Percentiles rank a stretch among this genome's conserved stretches.
These are phyloP conservation scores for Penicillium macrosclerotiorum DNA, from an alignment of 495 filamentous ascomycete genomes.

Conservation along the genomic window DNA sequence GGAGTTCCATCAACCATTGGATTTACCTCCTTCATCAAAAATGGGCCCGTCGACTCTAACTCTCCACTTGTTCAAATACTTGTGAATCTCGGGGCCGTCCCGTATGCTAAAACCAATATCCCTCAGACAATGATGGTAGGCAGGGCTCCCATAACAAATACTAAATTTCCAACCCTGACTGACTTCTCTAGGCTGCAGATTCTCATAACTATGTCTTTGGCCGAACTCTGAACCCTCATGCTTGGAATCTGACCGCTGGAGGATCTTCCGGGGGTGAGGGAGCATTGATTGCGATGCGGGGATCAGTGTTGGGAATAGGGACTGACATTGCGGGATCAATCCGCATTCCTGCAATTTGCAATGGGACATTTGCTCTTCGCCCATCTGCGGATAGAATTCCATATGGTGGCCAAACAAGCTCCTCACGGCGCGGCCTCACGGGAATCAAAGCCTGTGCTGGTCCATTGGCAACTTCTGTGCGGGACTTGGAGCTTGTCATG, in stretches of 20 bases:
- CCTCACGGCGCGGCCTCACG: conserved; percentile 21
- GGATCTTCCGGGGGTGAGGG: conserved; percentile 60
- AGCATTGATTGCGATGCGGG: conserved; percentile 53
- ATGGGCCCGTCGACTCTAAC: conserved; percentile 16
- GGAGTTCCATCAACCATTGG: conserved; percentile 20
- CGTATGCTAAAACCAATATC: conserved; percentile 62
- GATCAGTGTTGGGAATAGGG: conserved; percentile 55
- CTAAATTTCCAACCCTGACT: neutral
- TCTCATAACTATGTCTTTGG: conserved; percentile 48
- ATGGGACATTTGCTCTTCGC: conserved; percentile 30
- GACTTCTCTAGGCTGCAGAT: conserved; percentile 11
- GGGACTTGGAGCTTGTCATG: conserved; percentile 52
- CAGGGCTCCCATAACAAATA: neutral
- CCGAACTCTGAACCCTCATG: conserved; percentile 53
- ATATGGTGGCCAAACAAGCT: conserved; percentile 33
- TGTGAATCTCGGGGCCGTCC: conserved; percentile 40
- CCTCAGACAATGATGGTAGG: conserved; percentile 37
- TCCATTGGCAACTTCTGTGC: conserved; percentile 54
- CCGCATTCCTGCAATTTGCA: conserved; percentile 49
- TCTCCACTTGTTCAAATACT: conserved; percentile 25
- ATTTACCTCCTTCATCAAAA: conserved; percentile 18
- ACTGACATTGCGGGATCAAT: conserved; percentile 57
- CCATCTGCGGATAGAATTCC: conserved; percentile 29
- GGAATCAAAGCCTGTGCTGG: conserved; percentile 34
- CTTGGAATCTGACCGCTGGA: conserved; percentile 44